Evolutionary conservation across 1,284 basidiomycete genomes (phyloP), one percentile per base, ranked within the genome.

Genomic region (Trametes polyzona): DNA sequence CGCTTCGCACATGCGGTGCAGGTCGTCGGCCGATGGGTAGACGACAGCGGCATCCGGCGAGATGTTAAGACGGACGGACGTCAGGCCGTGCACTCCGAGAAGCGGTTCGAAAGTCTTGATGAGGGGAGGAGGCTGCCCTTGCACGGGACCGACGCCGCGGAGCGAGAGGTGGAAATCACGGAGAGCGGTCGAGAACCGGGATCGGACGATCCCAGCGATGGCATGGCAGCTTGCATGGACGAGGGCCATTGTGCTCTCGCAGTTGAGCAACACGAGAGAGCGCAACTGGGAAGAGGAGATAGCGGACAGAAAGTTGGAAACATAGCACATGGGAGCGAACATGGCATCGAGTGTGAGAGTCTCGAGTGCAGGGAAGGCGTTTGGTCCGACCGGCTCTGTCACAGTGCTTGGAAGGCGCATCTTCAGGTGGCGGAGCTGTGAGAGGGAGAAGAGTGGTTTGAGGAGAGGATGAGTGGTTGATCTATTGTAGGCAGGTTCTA

Each of bases 291-390:
- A 42, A n/a, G 61, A 63, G 14, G 61, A 39, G 26, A 63, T 29
- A 9, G 50, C 14, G 7, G 55, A 47, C 19, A 63, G 49, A 24
- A 63, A 50, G 2, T 42, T 29, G 3, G 61, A 21, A n/a, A 56
- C 37, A 6, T 41, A 24, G 41, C 5, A 33, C 11, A 62, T 42
- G 2, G 50, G 52, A 0, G 57, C 52, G 17, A 52, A 57, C 47
- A 53, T 57, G 9, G 61, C 48, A 32, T 62, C 61, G 10, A 62
- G 52, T 1, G 48, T 59, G 5, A 62, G 55, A 5, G 55, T 55
- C 12, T 44, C 48, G 4, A 62, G 48, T 4, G 61, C 16, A 17
- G 58, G 50, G 42, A 63, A 63, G 16, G 48, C 50, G 16, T 37
- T 9, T 4, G n/a, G 12, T 3, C 12, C 27, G 16, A 48, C n/a